phyloP scores from a whole-genome alignment of 345 rosid genomes.

The Aegle marmelos region DNA sequence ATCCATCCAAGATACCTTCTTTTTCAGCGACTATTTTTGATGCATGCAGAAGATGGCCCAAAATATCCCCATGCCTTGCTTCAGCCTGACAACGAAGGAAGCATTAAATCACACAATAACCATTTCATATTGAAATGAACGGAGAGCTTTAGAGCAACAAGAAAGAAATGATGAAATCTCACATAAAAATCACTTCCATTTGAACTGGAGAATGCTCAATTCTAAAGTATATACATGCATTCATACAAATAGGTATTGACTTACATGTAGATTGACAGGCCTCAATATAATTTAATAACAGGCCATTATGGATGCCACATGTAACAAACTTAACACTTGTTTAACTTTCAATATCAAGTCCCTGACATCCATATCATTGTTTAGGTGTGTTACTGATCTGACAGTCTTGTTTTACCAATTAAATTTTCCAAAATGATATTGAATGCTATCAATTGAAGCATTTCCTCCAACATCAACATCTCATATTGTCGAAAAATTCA shows the following conservation, averaged over 20 bases:
- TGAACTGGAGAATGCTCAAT: background rate
- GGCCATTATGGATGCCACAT: too few relatives aligned
- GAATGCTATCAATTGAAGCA: background rate
- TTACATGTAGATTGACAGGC: background rate
- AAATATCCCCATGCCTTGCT: constrained; percentile 62
- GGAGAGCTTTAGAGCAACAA: constrained; percentile 52
- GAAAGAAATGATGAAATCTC: background rate
- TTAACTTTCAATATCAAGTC: background rate
- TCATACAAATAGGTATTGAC: background rate
- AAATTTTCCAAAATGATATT: background rate
- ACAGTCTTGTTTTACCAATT: background rate
- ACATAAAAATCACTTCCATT: background rate
- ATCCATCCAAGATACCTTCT: constrained; percentile 85
- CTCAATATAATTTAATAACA: background rate
- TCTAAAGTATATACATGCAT: background rate
- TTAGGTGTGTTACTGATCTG: background rate
- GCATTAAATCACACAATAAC: background rate
- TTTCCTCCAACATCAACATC: background rate
- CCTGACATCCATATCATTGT: background rate
- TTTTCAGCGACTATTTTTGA: constrained; percentile 88
- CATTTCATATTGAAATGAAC: background rate
- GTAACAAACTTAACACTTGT: background rate
- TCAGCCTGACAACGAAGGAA: constrained; percentile 56
- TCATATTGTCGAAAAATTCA: background rate
- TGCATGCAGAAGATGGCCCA: constrained; percentile 71